Conservation (phyloP, 352 stramenopile species). For the Blastocystis sp. region DNA sequence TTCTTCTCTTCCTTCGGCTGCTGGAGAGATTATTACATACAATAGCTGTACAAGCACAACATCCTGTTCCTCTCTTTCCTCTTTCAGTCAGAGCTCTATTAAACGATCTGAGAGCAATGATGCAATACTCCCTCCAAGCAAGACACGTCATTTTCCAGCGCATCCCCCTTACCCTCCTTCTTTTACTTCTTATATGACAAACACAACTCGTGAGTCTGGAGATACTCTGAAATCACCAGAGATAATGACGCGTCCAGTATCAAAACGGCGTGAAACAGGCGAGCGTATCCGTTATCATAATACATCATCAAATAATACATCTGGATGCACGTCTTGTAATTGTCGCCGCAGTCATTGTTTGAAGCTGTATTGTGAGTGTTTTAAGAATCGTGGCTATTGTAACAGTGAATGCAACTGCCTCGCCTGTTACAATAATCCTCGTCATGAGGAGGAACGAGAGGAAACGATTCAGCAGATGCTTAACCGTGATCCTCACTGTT, state of each 20-base stretch:
- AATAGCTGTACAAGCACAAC: not conserved
- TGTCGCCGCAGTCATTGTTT: constrained; percentile 94
- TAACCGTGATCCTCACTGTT: constrained; percentile 12
- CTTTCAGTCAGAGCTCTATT: not conserved
- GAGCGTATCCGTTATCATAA: not conserved
- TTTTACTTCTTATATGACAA: not conserved
- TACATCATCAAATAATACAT: not conserved
- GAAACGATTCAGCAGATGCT: constrained; percentile 76
- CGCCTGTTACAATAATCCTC: constrained; percentile 78
- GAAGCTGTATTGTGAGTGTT: constrained; percentile 98
- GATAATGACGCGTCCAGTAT: not conserved
- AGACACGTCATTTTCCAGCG: not conserved
- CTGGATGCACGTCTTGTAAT: constrained; percentile 75
- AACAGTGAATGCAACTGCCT: constrained; percentile 81
- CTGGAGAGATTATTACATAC: not conserved
- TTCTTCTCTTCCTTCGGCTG: not conserved
- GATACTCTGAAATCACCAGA: not conserved
- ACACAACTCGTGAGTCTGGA: not conserved
- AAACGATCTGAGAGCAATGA: constrained; percentile 47
- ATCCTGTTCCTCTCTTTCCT: constrained; percentile 9
- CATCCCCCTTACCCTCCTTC: not conserved
- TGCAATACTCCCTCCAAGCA: constrained; percentile 5
- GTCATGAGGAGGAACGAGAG: constrained; percentile 75
- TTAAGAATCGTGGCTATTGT: constrained; percentile 81
- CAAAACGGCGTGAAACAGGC: not conserved